Percentiles rank a stretch among this genome's conserved stretches.
These are phyloP conservation scores for Albugo candida DNA, from an alignment of 352 stramenopile genomes.

Conservation along the genomic window DNA sequence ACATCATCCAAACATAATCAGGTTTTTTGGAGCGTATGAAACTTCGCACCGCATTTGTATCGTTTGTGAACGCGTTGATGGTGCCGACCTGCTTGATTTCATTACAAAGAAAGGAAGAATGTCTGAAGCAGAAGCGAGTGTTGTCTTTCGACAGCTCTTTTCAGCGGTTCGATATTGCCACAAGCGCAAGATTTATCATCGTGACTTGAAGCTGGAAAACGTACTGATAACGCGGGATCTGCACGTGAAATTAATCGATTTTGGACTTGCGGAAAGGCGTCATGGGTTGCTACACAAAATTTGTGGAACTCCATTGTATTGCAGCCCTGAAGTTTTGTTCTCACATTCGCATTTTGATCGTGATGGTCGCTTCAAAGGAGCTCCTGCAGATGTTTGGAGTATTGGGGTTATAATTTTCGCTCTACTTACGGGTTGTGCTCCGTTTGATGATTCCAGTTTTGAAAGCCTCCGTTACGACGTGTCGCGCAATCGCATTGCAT, in stretches of 20 bases:
- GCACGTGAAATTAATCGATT: conserved; percentile 63
- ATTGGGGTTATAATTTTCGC: conserved; percentile 62
- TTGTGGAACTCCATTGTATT: conserved; percentile 66
- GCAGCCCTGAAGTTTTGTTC: conserved; percentile 58
- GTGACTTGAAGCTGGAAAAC: conserved; percentile 70
- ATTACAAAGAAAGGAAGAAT: conserved; percentile 54
- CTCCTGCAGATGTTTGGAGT: conserved; percentile 59
- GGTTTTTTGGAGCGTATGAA: conserved; percentile 50
- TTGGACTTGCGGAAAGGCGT: conserved; percentile 53
- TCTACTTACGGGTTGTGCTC: conserved; percentile 54
- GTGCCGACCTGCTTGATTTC: conserved; percentile 48
- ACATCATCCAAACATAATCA: conserved; percentile 60
- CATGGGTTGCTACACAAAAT: conserved; percentile 34
- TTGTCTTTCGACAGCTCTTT: conserved; percentile 72
- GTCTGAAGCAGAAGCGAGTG: conserved; percentile 25
- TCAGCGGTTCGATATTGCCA: conserved; percentile 84
- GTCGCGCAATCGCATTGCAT: conserved; percentile 45
- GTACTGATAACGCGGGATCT: conserved; percentile 42
- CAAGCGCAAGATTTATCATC: conserved; percentile 71
- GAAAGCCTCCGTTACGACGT: conserved; percentile 39
- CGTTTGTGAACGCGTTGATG: conserved; percentile 61
- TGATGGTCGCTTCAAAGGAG: conserved; percentile 26
- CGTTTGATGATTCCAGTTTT: conserved; percentile 65
- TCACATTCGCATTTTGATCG: conserved; percentile 19
- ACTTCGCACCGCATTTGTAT: conserved; percentile 65